Base-by-base conservation (phyloP, 805 yeast genomes). In the Kregervanrija pseudodelftensis region DNA sequence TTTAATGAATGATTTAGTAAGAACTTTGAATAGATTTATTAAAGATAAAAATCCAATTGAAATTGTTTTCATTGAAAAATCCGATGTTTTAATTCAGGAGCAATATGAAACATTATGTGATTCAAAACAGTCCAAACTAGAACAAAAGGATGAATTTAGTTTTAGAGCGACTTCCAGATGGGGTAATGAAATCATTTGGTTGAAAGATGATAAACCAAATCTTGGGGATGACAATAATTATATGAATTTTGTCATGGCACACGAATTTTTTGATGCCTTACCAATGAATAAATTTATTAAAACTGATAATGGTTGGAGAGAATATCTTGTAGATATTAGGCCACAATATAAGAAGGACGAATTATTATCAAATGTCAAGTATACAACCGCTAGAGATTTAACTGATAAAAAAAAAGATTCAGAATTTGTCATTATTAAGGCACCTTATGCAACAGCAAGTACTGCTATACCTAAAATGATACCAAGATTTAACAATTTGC, bases 191-290 rank as follows among this genome's bases (percentile, higher is more conserved):
- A 65, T 86, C 3, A 62, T 59, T n/a, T 81, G 86, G 86, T 68
- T 74, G 3, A 59, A 56, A 43, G 61, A 77, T 45, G 80, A 80
- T 8, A 80, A 76, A 48, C 67, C 69, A 39, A 81, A 77, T 46
- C 60, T 75, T 4, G 59, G 53, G 2, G 45, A 45, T 8, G 56
- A 54, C 30, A 34, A 43, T 4, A 46, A 51, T 2, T 54, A 57
- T 34, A 57, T 85, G 37, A 82, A 84, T 47, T 86, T 77, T 57
- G 69, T 85, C 5, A 59, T 87, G 43, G 93, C 95, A 0, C 95
- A 87, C 58, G 95, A 87, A 60, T 87, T 87, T 55, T 87, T 82
- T 57, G 95, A 87, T 63, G 95, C 95, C 0, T 66, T 87, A 45
- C 95, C 95, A 0, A 79, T 87, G 17, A 79, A 82, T 50, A 75